Conservation (phyloP, 805 yeast species). For the Kluyveromyces nonfermentans region DNA sequence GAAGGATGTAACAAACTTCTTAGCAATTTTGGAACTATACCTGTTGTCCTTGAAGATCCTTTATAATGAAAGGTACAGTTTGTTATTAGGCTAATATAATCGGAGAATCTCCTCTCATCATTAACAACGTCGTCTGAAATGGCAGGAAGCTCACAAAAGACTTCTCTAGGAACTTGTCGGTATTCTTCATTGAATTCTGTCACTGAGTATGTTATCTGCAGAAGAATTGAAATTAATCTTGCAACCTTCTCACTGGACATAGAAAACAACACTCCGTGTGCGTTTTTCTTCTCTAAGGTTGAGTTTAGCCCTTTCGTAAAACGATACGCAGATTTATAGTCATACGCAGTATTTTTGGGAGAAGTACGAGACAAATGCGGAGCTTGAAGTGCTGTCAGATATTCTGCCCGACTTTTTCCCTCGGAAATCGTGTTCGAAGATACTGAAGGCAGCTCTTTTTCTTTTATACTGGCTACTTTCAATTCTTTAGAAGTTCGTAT, state of each 20-base stretch:
- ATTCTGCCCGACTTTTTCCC: not conserved
- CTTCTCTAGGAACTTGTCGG: conserved; percentile 12
- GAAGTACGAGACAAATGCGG: not conserved
- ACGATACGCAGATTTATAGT: not conserved
- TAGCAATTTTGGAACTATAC: conserved; percentile 32
- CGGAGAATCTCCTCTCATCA: conserved; percentile 22
- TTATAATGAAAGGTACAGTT: conserved; percentile 31
- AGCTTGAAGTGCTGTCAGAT: not conserved
- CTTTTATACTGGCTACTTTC: not conserved
- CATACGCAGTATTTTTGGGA: not conserved
- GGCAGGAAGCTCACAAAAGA: conserved; percentile 30
- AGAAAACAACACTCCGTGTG: not conserved
- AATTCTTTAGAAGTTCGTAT: not conserved
- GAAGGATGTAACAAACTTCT: conserved; percentile 33
- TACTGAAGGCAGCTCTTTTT: not conserved
- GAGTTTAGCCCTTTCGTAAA: not conserved
- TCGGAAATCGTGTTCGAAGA: not conserved
- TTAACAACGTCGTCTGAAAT: conserved; percentile 24
- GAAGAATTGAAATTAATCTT: conserved; percentile 17
- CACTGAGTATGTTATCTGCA: conserved; percentile 13
- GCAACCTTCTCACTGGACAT: conserved; percentile 10
- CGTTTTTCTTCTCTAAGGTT: conserved; percentile 4
- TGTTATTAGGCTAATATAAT: conserved; percentile 30
- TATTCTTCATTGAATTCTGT: conserved; percentile 9
- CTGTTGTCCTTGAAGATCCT: conserved; percentile 30